These are phyloP conservation scores for Alternaria viburni DNA, from an alignment of 2,329 filamentous ascomycete species.

Conservation along the genomic window DNA sequence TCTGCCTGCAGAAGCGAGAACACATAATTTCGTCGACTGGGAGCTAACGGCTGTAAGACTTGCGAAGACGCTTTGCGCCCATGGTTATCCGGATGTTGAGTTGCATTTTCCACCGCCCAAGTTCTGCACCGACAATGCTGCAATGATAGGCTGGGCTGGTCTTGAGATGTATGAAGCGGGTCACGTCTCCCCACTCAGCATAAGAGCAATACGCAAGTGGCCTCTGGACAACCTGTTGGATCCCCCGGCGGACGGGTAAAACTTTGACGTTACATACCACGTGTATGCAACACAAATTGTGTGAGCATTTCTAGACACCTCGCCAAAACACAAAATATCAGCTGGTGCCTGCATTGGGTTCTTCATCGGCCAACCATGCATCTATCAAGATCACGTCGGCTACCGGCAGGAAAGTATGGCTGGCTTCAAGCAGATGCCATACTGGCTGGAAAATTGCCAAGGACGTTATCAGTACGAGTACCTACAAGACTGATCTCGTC, in stretches of 20 bases:
- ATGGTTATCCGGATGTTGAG: slow-evolving; percentile 66
- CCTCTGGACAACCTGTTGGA: slow-evolving; percentile 41
- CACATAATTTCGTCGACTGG: not conserved
- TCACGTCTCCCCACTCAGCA: slow-evolving; percentile 48
- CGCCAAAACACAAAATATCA: not conserved
- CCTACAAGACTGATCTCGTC: not conserved
- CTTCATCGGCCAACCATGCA: not conserved
- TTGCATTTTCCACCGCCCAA: slow-evolving; percentile 76
- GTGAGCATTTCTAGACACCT: not conserved
- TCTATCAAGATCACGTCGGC: not conserved
- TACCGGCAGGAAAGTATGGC: not conserved
- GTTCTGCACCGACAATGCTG: slow-evolving; percentile 92
- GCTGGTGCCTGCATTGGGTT: not conserved
- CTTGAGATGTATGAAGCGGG: slow-evolving; percentile 90
- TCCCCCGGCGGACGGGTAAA: slow-evolving; percentile 30
- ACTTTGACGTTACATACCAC: not conserved
- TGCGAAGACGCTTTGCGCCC: slow-evolving; percentile 65
- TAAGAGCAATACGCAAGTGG: slow-evolving; percentile 47
- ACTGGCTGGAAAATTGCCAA: not conserved
- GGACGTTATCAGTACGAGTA: not conserved
- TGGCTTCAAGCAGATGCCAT: not conserved
- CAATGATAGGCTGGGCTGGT: slow-evolving; percentile 95
- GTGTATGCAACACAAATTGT: not conserved
- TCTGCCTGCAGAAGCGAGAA: not conserved
- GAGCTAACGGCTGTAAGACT: slow-evolving; percentile 40